A percentile compares a stretch with the other conserved stretches of the same genome.
These are phyloP conservation scores for Prunus mume DNA, from an alignment of 306 rosid species.

Conservation along the genomic window DNA sequence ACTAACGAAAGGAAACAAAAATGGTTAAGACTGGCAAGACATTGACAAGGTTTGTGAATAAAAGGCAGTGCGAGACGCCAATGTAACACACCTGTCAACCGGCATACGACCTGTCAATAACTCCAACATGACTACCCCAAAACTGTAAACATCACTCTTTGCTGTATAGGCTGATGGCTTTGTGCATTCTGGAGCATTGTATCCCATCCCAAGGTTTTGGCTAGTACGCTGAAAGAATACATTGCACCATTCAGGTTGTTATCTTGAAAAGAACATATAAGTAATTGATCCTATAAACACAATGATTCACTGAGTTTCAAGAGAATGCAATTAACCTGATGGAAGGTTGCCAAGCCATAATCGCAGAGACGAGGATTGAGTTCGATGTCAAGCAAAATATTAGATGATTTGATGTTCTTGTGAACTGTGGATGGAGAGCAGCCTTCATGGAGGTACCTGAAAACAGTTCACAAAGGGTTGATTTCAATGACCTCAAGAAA, in stretches of 20 bases:
- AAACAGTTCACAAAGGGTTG: not conserved
- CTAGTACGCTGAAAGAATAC: constrained; percentile 46
- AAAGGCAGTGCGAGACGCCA: not conserved
- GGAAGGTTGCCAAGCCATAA: constrained; percentile 72
- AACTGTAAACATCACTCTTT: constrained; percentile 83
- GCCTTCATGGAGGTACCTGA: constrained; percentile 80
- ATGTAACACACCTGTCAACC: constrained; percentile 54
- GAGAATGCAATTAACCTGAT: constrained; percentile 46
- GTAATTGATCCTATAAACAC: not conserved
- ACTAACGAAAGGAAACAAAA: constrained; percentile 28
- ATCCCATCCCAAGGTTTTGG: constrained; percentile 72
- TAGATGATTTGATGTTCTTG: constrained; percentile 84
- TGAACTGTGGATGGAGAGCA: constrained; percentile 72
- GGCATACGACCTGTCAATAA: constrained; percentile 85
- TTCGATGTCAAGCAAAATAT: constrained; percentile 71
- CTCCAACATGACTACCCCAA: constrained; percentile 91
- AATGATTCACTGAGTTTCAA: not conserved
- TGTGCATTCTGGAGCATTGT: constrained; percentile 86
- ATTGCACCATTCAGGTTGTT: not conserved
- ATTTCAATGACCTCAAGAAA: not conserved
- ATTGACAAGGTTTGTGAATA: not conserved
- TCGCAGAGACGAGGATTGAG: constrained; percentile 83
- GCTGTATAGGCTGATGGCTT: constrained; percentile 55
- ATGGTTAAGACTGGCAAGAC: not conserved
- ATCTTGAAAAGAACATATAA: not conserved